phyloP scores from a whole-genome alignment of 306 rosid species.

The Ormosia emarginata region DNA sequence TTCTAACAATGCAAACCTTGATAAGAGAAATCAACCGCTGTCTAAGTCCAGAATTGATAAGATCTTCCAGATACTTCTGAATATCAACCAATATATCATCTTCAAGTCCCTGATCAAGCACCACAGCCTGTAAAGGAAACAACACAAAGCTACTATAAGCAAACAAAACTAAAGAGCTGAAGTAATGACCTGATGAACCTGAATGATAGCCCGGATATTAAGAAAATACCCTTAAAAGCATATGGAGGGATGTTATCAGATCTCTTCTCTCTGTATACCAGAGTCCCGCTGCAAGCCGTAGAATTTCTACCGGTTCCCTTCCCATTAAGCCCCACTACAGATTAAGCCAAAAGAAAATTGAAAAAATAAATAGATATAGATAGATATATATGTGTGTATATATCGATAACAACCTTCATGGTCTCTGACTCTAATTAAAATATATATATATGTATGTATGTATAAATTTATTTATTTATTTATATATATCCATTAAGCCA shows the following conservation, averaged over 20 bases:
- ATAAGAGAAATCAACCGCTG: slow-evolving; percentile 78
- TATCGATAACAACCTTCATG: background rate
- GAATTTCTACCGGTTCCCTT: slow-evolving; percentile 75
- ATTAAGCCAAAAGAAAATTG: background rate
- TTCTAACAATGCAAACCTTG: slow-evolving; percentile 55
- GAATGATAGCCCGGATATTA: background rate
- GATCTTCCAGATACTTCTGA: slow-evolving; percentile 85
- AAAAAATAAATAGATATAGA: background rate
- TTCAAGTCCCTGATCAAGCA: slow-evolving; percentile 91
- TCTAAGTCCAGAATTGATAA: slow-evolving; percentile 73
- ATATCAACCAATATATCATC: slow-evolving; percentile 70
- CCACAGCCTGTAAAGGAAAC: slow-evolving; percentile 70
- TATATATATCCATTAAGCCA: background rate
- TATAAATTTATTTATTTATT: too few relatives aligned
- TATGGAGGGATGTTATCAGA: slow-evolving; percentile 77
- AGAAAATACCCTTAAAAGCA: slow-evolving; percentile 72
- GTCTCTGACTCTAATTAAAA: background rate
- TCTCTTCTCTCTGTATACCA: slow-evolving; percentile 98
- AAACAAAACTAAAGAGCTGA: background rate
- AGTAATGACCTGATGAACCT: slow-evolving; percentile 1
- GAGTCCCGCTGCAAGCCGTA: slow-evolving; percentile 87
- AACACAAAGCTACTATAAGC: slow-evolving; percentile 16
- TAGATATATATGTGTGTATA: background rate
- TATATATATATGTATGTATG: too few relatives aligned
- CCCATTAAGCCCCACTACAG: slow-evolving; percentile 93